Base-by-base conservation (phyloP, 768 basidiomycete genomes). In the Pleurotus sapidus region DNA sequence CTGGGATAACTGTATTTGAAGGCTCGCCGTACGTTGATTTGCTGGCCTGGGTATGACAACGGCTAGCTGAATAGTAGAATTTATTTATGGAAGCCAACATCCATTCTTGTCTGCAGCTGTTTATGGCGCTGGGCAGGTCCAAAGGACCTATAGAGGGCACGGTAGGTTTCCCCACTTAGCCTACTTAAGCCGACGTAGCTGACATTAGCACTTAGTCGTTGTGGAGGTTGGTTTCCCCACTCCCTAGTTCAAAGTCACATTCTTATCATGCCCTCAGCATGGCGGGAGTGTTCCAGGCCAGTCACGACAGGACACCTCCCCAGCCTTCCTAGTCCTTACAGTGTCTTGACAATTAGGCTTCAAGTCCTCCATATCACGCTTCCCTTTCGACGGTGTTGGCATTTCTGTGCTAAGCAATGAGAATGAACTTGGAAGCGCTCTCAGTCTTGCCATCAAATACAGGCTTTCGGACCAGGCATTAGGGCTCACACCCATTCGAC, bases 381-480 rank as follows among this genome's bases (percentile, higher is more conserved):
- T 69, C 4, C 70, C 70, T 3, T 46, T 42, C 17, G 60, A 63
- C n/a, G 62, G 62, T 38, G 38, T 72, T 9, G 70, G 70, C 1
- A 61, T 72, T 25, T 60, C 69, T 12, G 65, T 72, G 25, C 61
- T 70, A 23, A 63, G 61, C 25, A 72, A 70, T 30, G 70, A 70
- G 37, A 55, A 62, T 15, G 39, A 56, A 7, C 63, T 64, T n/a
- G 70, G 69, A 11, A 34, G 9, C n/a, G 9, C 48, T 9, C 60
- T 68, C 27, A 38, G 43, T 1, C 57, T 61, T 11, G 54, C 64
- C 5, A 64, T 70, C 37, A 68, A 66, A 50, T 67, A 58, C 38
- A 60, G 61, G 3, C 46, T 70, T 23, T 53, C 70, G 1, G 70
- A 72, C 46, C 56, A 64, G 7, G 61, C 58, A 5, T 56, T 69